phyloP scores from a whole-genome alignment of 2,329 filamentous ascomycete genomes.

The Simplicillium sp. region DNA sequence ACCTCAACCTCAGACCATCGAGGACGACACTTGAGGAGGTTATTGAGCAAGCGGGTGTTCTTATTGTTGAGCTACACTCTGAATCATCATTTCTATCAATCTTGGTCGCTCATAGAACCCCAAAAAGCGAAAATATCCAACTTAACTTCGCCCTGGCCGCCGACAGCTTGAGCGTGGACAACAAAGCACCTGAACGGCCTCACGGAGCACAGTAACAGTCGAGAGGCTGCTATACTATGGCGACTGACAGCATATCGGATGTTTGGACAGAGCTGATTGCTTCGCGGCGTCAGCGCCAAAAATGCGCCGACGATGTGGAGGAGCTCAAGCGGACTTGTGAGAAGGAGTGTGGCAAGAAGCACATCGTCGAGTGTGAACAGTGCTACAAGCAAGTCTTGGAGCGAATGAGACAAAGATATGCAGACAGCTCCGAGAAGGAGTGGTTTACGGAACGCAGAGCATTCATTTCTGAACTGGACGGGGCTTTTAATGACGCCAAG shows the following conservation, averaged over 20 bases:
- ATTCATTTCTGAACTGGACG: slow-evolving; percentile 40
- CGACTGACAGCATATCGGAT: slow-evolving; percentile 17
- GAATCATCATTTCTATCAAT: too few species aligned
- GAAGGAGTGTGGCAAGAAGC: slow-evolving; percentile 29
- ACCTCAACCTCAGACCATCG: neutral
- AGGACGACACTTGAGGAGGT: too few species aligned
- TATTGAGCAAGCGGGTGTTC: too few species aligned
- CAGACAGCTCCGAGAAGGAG: slow-evolving; percentile 25
- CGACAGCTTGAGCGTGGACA: too few species aligned
- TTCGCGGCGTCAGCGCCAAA: slow-evolving; percentile 18
- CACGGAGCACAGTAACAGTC: too few species aligned
- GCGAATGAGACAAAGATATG: slow-evolving; percentile 28
- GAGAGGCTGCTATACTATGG: too few species aligned
- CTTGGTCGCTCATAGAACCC: too few species aligned
- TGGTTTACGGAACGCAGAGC: slow-evolving; percentile 42
- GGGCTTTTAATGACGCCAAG: slow-evolving; percentile 37
- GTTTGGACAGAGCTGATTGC: slow-evolving; percentile 28
- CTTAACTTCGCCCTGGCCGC: too few species aligned
- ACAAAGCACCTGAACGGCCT: too few species aligned
- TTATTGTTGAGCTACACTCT: too few species aligned
- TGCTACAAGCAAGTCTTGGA: slow-evolving; percentile 40
- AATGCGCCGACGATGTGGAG: slow-evolving; percentile 31
- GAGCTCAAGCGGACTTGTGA: slow-evolving; percentile 32
- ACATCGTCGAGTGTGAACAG: slow-evolving; percentile 33
- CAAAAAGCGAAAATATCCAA: too few species aligned